These are phyloP conservation scores for Tricholoma terreum DNA, from an alignment of 768 basidiomycete species.

Conservation along the genomic window DNA sequence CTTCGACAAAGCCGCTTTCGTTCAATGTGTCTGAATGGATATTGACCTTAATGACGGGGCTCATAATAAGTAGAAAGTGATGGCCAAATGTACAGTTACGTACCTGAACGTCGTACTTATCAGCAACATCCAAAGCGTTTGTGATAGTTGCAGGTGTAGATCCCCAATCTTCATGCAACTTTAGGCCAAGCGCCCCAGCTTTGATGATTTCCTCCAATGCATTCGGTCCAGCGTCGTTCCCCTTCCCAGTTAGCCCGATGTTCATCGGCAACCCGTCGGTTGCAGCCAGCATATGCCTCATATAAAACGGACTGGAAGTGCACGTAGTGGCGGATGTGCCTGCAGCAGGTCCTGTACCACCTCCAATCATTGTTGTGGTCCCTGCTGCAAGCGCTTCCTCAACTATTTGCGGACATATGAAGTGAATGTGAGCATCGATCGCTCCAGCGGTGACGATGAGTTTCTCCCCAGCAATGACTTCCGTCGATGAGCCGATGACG, in stretches of 20 bases:
- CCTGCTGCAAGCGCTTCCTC: slow-evolving; percentile 80
- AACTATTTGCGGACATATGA: slow-evolving; percentile 92
- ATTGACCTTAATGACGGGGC: slow-evolving; percentile 52
- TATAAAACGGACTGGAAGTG: slow-evolving; percentile 86
- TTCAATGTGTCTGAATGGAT: slow-evolving; percentile 98
- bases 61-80: not conserved
- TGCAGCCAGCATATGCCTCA: slow-evolving; percentile 87
- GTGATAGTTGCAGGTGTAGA: slow-evolving; percentile 80
- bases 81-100: slow-evolving; percentile 10
- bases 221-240: slow-evolving; percentile 78
- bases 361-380: slow-evolving; percentile 93
- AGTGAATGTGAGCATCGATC: slow-evolving; percentile 90
- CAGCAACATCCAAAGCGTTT: slow-evolving; percentile 75
- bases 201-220: slow-evolving; percentile 46
- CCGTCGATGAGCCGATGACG: slow-evolving; percentile 86
- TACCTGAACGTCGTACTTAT: slow-evolving; percentile 93
- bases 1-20: slow-evolving; percentile 96
- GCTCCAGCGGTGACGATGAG: slow-evolving; percentile 92
- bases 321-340: slow-evolving; percentile 94
- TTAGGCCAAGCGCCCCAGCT: slow-evolving; percentile 55
- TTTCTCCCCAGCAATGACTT: slow-evolving; percentile 94
- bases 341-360: slow-evolving; percentile 91
- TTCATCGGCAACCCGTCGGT: slow-evolving; percentile 91
- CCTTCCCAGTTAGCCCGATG: slow-evolving; percentile 94
- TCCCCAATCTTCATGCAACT: slow-evolving; percentile 98